phyloP scores from a whole-genome alignment of 106 monocot species.

The Posidonia australis region DNA sequence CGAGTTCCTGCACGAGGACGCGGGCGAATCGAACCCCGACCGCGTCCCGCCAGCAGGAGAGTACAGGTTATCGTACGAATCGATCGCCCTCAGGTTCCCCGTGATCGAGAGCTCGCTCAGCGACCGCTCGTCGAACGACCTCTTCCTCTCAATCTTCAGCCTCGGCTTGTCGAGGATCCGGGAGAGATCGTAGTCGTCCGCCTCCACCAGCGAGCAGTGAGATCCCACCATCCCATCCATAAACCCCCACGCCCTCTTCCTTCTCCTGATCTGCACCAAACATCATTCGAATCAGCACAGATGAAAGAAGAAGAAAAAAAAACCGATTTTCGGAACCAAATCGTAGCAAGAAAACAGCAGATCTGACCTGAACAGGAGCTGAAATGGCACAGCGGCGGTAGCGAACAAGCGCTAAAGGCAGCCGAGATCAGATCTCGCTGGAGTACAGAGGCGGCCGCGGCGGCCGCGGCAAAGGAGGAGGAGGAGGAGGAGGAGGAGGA shows the following conservation, averaged over 20 bases:
- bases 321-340: background rate
- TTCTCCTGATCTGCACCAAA: too few species aligned
- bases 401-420: too few species aligned
- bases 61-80: slow-evolving; percentile 37
- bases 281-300: too few species aligned
- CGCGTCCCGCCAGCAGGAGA: slow-evolving; percentile 28
- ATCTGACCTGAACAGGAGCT: too few species aligned
- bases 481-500: too few species aligned
- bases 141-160: slow-evolving; percentile 63
- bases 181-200: slow-evolving; percentile 39
- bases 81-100: slow-evolving; percentile 21
- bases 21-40: slow-evolving; percentile 49
- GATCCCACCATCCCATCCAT: slow-evolving; percentile 7
- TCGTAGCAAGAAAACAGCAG: background rate
- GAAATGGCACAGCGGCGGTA: too few species aligned
- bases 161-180: slow-evolving; percentile 45
- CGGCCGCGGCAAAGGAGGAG: background rate
- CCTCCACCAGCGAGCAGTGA: slow-evolving; percentile 41
- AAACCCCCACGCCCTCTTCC: background rate
- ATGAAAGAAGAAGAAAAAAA: background rate
- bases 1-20: slow-evolving; percentile 23
- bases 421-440: too few species aligned
- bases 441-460: too few species aligned
- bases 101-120: slow-evolving; percentile 46
- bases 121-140: slow-evolving; percentile 86